Conservation (phyloP, 768 basidiomycete species). For the Strobilomyces echinocephalus region DNA sequence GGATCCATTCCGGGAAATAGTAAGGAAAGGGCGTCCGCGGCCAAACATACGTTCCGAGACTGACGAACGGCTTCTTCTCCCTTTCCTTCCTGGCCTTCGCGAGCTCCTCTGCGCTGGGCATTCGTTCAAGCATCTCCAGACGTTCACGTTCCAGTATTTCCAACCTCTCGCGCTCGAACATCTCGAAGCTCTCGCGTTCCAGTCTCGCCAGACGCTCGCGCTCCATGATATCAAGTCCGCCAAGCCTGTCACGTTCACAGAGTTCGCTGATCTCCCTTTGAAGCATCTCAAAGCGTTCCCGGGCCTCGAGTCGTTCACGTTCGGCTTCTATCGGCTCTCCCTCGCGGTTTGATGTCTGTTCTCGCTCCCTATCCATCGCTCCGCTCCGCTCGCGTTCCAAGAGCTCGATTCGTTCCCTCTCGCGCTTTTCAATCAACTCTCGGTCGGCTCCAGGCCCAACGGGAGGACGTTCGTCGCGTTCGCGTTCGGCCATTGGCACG, state of each 20-base stretch:
- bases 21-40: conserved; percentile 31
- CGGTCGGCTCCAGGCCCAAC: conserved; percentile 19
- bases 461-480: conserved; percentile 19
- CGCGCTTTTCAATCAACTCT: conserved; percentile 21
- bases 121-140: conserved; percentile 28
- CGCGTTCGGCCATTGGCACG: conserved; percentile 14
- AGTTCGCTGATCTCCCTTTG: conserved; percentile 33
- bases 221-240: conserved; percentile 25
- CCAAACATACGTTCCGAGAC: conserved; percentile 28
- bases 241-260: conserved; percentile 28
- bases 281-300: conserved; percentile 28
- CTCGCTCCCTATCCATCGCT: conserved; percentile 15
- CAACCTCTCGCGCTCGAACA: conserved; percentile 27
- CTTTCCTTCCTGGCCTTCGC: conserved; percentile 29
- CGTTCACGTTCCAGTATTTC: conserved; percentile 31
- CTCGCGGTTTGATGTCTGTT: conserved; percentile 15
- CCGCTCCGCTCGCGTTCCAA: conserved; percentile 19
- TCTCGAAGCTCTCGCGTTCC: conserved; percentile 28
- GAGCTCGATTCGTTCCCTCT: conserved; percentile 27
- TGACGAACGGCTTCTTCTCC: conserved; percentile 27
- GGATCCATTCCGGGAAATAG: conserved; percentile 33
- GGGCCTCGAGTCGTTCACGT: conserved; percentile 23
- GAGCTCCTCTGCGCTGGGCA: conserved; percentile 31
- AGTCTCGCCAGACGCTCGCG: conserved; percentile 26
- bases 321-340: conserved; percentile 21